These are phyloP conservation scores for Penicillium oxalicum DNA, from an alignment of 2,329 filamentous ascomycete genomes.

Conservation along the genomic window DNA sequence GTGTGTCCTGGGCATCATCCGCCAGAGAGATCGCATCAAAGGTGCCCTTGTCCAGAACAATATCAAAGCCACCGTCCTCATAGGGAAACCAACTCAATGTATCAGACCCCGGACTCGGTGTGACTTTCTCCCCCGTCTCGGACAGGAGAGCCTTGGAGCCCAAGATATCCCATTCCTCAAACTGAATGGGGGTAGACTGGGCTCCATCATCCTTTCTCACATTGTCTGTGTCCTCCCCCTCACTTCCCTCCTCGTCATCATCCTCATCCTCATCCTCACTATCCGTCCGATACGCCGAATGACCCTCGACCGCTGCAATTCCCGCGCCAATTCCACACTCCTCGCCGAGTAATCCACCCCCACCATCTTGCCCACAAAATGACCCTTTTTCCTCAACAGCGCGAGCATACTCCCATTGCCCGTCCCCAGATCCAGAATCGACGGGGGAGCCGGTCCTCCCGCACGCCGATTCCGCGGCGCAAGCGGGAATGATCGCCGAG, in stretches of 20 bases:
- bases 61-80: slow-evolving; percentile 62
- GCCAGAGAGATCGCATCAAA: slow-evolving; percentile 88
- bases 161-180: slow-evolving; percentile 62
- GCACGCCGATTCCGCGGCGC: slow-evolving; percentile 34
- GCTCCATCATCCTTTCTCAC: no score
- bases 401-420: slow-evolving; percentile 93
- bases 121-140: no score
- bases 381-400: slow-evolving; percentile 59
- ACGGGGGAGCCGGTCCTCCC: slow-evolving; percentile 17
- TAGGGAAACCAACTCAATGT: slow-evolving; percentile 36
- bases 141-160: slow-evolving; percentile 27
- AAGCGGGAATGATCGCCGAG: slow-evolving; percentile 43
- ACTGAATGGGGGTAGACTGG: slow-evolving; percentile 35
- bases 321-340: slow-evolving; percentile 67
- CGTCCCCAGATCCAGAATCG: slow-evolving; percentile 80
- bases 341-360: slow-evolving; percentile 81
- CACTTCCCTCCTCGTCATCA: slow-evolving; percentile 25
- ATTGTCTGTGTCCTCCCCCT: slow-evolving; percentile 16
- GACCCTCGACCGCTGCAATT: slow-evolving; percentile 47
- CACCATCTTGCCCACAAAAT: slow-evolving; percentile 64
- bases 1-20: slow-evolving; percentile 32
- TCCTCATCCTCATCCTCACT: slow-evolving; percentile 50
- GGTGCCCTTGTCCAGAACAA: slow-evolving; percentile 95
- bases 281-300: slow-evolving; percentile 31
- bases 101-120: slow-evolving; percentile 27